Evolutionary conservation across 257 asterid genomes (phyloP), one percentile per base, ranked within the genome.

Genomic region (Solanum clarkiae): DNA sequence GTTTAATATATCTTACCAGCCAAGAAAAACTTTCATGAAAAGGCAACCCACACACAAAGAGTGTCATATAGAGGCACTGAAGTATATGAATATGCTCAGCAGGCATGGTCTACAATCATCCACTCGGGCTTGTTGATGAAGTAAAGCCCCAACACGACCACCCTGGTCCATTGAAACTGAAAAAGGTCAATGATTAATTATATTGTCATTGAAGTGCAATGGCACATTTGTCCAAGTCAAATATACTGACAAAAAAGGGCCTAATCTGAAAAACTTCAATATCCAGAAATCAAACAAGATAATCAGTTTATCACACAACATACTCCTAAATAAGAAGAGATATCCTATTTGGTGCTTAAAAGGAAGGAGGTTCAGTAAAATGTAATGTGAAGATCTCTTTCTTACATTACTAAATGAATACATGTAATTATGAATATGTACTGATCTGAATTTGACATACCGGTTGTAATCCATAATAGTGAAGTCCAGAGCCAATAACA

Each of bases 41-140:
- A 87, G 80, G 77, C 87, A 85, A 86, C 86, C 81, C 85, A 93
- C 98, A 82, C 80, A 96, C 99, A 98, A 81, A 96, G 98, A 84
- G 99, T 96, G 89, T 96, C 99, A 80, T 96, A 96, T 91, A 96
- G 92, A 72, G 99, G 99, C 81, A 96, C 98, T 63, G 98, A 96
- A 72, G 90, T 88, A 88, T 88, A 94, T 14, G 99, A 94, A 92
- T 90, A 96, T 85, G 98, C 98, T 17, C 98, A 86, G 89, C 99
- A 96, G 82, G 98, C 97, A 88, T 96, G 97, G 87, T 96, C 99
- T 86, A 93, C 95, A 72, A 96, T 86, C 87, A 93, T 53, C 99
- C 99, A 95, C 88, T 96, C 99, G 9, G 98, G 98, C 85, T 97
- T 92, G 86, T 96, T 96, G 86, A 95, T 86, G 87, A 96, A 96